Conservation (phyloP, 257 asterid genomes). For the Henckelia pumila region DNA sequence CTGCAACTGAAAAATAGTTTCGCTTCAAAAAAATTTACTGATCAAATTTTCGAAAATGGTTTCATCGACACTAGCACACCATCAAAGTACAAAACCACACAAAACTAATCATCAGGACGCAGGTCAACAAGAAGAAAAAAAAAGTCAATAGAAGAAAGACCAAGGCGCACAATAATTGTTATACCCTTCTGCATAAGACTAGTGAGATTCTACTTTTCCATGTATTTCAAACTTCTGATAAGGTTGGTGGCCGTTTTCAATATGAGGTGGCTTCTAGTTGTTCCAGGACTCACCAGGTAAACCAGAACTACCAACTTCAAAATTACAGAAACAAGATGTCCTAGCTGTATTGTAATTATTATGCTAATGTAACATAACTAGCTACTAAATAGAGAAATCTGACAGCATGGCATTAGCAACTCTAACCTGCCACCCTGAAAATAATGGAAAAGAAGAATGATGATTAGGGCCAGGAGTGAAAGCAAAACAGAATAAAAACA, state of each 20-base stretch:
- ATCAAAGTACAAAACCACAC: not conserved
- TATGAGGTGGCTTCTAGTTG: conserved; percentile 33
- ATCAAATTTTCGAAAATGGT: no score
- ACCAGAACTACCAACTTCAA: conserved; percentile 24
- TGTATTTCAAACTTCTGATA: conserved; percentile 18
- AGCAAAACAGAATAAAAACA: conserved; percentile 1
- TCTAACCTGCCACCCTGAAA: conserved; percentile 39
- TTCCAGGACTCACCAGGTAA: conserved; percentile 41
- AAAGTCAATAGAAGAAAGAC: not conserved
- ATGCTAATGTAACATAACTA: conserved; percentile 8
- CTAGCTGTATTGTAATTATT: conserved; percentile 14
- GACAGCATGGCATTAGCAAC: conserved; percentile 26
- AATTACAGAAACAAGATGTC: conserved; percentile 24
- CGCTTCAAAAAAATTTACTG: not conserved
- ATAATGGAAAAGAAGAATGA: conserved; percentile 5
- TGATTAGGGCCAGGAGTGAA: not conserved
- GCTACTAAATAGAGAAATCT: not conserved
- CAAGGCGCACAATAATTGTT: conserved; percentile 1
- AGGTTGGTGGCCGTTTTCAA: conserved; percentile 31
- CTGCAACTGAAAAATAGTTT: not conserved
- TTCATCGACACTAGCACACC: not conserved
- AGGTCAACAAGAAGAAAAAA: not conserved
- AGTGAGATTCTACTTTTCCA: conserved; percentile 3
- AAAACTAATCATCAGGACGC: conserved; percentile 20
- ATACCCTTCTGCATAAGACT: conserved; percentile 25